phyloP scores from a whole-genome alignment of 2,329 filamentous ascomycete species.

The Pseudocercospora eumusae region DNA sequence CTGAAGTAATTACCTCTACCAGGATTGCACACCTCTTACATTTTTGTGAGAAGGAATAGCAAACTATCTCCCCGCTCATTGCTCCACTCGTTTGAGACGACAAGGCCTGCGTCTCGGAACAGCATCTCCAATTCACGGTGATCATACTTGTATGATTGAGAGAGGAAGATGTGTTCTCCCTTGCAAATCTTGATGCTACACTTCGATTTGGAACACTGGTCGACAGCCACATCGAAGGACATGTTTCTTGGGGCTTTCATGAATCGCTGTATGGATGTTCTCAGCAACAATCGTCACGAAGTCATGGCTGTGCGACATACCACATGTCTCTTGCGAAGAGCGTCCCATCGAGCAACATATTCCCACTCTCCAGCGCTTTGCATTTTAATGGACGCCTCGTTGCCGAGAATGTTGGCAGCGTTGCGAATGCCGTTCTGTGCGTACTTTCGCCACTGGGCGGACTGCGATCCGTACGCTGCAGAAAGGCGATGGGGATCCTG shows the following conservation, averaged over 20 bases:
- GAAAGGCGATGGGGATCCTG: not conserved
- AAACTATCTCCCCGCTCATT: not conserved
- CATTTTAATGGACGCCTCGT: not conserved
- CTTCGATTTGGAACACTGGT: not conserved
- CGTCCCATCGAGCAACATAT: not conserved
- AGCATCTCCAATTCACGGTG: not conserved
- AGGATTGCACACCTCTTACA: no score
- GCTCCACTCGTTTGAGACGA: not conserved
- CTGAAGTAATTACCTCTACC: no score
- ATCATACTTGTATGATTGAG: not conserved
- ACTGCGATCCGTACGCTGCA: not conserved
- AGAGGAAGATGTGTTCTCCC: constrained; percentile 1
- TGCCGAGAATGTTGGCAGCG: not conserved
- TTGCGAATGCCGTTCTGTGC: not conserved
- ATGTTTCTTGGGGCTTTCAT: not conserved
- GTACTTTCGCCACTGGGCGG: not conserved
- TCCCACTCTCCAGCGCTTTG: not conserved
- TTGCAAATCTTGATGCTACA: not conserved
- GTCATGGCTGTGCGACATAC: not conserved
- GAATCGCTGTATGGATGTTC: not conserved
- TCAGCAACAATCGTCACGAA: no score
- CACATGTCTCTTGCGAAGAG: not conserved
- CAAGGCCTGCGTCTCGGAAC: not conserved
- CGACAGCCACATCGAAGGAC: not conserved
- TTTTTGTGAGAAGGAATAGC: not conserved